These are phyloP conservation scores for Dipteronia sinensis DNA, from an alignment of 345 rosid genomes.

Conservation along the genomic window DNA sequence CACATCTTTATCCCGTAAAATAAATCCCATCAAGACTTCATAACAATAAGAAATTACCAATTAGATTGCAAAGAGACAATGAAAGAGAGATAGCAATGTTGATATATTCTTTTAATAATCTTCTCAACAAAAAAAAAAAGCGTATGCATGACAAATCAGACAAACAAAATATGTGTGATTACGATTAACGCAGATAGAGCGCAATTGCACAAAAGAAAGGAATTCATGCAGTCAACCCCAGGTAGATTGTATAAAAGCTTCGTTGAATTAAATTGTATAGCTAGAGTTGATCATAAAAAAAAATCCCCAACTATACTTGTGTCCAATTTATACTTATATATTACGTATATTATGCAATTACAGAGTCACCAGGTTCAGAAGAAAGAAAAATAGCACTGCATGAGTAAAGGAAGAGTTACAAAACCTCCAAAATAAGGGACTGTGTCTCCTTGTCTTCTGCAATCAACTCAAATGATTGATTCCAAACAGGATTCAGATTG, in stretches of 20 bases:
- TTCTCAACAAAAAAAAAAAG: not conserved
- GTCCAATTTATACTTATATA: not conserved
- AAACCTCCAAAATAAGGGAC: constrained; percentile 76
- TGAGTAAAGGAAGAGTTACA: constrained; percentile 1
- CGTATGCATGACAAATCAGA: not conserved
- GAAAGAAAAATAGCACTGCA: not conserved
- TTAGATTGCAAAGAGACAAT: not conserved
- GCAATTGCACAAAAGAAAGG: not conserved
- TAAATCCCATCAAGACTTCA: not conserved
- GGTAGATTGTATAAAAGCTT: not conserved
- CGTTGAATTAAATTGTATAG: not conserved
- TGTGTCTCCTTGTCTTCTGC: constrained; percentile 99
- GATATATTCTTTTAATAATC: not conserved
- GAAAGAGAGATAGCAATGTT: not conserved
- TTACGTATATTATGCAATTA: not conserved
- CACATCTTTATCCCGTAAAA: not conserved
- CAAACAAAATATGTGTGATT: not conserved
- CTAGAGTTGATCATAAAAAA: too few species aligned
- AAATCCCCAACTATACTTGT: too few species aligned
- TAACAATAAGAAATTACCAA: not conserved
- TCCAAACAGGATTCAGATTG: constrained; percentile 95
- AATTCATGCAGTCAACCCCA: not conserved
- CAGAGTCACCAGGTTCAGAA: not conserved
- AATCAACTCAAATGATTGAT: constrained; percentile 80
- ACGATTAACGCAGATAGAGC: not conserved